Evolutionary conservation across 768 basidiomycete species (phyloP).

Genomic region (Boletellus ananas): DNA sequence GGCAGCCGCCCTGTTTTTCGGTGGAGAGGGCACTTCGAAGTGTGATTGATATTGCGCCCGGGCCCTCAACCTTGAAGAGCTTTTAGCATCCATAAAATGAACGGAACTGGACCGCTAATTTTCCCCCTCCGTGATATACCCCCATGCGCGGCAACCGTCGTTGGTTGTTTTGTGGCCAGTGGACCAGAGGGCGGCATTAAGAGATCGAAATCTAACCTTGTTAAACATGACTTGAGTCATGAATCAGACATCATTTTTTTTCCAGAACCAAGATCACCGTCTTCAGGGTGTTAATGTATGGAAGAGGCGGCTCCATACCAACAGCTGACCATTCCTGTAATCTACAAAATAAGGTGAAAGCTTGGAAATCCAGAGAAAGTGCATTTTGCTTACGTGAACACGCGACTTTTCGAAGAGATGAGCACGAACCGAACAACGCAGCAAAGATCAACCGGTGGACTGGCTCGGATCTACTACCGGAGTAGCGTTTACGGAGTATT

Average conservation of each 20-base stretch:
- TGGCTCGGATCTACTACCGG: too few relatives aligned
- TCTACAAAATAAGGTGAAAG: neutral
- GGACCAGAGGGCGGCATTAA: neutral
- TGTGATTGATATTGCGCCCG: neutral
- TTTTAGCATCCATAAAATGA: neutral
- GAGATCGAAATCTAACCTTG: neutral
- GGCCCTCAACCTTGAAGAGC: neutral
- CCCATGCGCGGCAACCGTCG: neutral
- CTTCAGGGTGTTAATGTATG: conserved; percentile 3
- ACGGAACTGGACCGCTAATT: neutral
- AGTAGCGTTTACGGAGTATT: neutral
- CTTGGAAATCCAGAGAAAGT: neutral
- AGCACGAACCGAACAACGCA: neutral
- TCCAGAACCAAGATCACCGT: too few relatives aligned
- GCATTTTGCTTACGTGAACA: conserved; percentile 7
- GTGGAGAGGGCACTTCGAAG: neutral
- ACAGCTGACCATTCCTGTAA: neutral
- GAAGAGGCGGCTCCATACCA: neutral
- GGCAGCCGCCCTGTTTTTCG: neutral
- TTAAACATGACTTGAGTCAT: conserved; percentile 1
- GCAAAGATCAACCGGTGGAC: neutral
- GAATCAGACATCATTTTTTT: conserved; percentile 7
- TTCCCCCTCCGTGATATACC: neutral
- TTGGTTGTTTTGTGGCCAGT: neutral
- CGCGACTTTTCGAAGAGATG: neutral